phyloP scores from a whole-genome alignment of 2,329 filamentous ascomycete species.

The Teratosphaeriaceae sp. region DNA sequence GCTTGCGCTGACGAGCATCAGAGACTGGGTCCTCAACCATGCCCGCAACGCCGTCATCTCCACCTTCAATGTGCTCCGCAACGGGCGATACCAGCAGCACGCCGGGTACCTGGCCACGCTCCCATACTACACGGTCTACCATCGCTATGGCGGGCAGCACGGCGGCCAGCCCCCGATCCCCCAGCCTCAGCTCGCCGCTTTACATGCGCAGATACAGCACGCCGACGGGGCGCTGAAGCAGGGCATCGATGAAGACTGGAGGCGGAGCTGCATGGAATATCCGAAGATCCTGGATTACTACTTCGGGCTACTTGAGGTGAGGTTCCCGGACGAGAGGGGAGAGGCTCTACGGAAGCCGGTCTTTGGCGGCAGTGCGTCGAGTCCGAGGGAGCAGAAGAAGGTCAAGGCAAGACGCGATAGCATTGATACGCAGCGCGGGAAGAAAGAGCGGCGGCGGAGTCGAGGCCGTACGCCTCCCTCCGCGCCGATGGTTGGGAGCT shows the following conservation, averaged over 20 bases:
- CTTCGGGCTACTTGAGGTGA: constrained; percentile 62
- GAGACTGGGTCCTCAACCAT: constrained; percentile 42
- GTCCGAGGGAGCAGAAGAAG: constrained; percentile 27
- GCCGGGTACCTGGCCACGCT: constrained; percentile 37
- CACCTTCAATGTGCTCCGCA: constrained; percentile 36
- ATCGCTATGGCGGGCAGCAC: too few relatives aligned
- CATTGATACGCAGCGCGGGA: constrained; percentile 16
- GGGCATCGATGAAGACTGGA: constrained; percentile 75
- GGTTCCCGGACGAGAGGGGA: constrained; percentile 52
- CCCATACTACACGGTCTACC: constrained; percentile 41
- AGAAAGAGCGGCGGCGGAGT: constrained; percentile 14
- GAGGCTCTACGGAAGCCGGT: constrained; percentile 31
- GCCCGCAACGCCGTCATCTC: constrained; percentile 39
- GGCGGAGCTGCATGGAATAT: constrained; percentile 65
- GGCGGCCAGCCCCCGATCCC: constrained; percentile 39
- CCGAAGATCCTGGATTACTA: constrained; percentile 79
- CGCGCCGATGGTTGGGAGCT: constrained; percentile 14
- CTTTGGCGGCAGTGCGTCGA: constrained; percentile 14
- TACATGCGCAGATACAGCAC: constrained; percentile 50
- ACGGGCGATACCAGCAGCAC: constrained; percentile 36
- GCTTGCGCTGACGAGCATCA: constrained; percentile 17
- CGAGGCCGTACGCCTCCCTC: constrained; percentile 18
- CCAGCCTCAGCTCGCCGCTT: constrained; percentile 32
- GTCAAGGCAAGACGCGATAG: constrained; percentile 25
- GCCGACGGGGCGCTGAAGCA: constrained; percentile 62